Conservation (phyloP, 768 basidiomycete genomes). For the Pisolithus sp. region DNA sequence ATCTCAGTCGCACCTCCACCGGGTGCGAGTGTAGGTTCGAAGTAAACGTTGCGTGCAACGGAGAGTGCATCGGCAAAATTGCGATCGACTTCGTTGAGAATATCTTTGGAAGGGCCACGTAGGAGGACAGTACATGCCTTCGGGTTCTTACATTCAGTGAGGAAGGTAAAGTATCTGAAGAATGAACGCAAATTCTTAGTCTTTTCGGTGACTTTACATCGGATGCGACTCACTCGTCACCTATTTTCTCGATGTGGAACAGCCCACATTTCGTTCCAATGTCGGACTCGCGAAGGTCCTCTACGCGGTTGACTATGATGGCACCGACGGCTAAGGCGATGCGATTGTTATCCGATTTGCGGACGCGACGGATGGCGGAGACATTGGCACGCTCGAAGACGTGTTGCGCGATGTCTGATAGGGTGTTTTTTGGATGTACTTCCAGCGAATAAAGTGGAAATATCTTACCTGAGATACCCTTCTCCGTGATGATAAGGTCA, state of each 20-base stretch:
- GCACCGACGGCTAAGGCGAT: slow-evolving; percentile 93
- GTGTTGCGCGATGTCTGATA: slow-evolving; percentile 85
- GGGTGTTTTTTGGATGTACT: background rate
- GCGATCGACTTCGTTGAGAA: slow-evolving; percentile 95
- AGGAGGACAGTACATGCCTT: slow-evolving; percentile 98
- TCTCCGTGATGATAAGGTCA: slow-evolving; percentile 93
- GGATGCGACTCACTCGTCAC: slow-evolving; percentile 64
- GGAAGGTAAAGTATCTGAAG: slow-evolving; percentile 89
- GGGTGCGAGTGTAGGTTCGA: slow-evolving; percentile 89
- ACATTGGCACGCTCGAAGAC: slow-evolving; percentile 82
- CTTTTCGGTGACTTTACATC: background rate
- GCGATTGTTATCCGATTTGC: slow-evolving; percentile 98
- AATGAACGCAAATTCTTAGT: background rate
- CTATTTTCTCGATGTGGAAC: slow-evolving; percentile 96
- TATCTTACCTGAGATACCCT: slow-evolving; percentile 85
- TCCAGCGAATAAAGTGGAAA: background rate
- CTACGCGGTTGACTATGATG: slow-evolving; percentile 93
- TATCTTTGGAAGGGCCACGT: slow-evolving; percentile 96
- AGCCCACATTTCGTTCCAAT: slow-evolving; percentile 91
- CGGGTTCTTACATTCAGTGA: slow-evolving; percentile 83
- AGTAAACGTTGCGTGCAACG: slow-evolving; percentile 94
- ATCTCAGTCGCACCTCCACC: slow-evolving; percentile 98
- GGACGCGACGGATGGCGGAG: slow-evolving; percentile 92
- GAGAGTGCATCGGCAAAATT: slow-evolving; percentile 98
- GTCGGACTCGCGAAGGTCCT: slow-evolving; percentile 88